Evolutionary conservation across 371 early-diverging fungal species (phyloP), one percentile per base, ranked within the genome.

Genomic region (Mucor indicus): DNA sequence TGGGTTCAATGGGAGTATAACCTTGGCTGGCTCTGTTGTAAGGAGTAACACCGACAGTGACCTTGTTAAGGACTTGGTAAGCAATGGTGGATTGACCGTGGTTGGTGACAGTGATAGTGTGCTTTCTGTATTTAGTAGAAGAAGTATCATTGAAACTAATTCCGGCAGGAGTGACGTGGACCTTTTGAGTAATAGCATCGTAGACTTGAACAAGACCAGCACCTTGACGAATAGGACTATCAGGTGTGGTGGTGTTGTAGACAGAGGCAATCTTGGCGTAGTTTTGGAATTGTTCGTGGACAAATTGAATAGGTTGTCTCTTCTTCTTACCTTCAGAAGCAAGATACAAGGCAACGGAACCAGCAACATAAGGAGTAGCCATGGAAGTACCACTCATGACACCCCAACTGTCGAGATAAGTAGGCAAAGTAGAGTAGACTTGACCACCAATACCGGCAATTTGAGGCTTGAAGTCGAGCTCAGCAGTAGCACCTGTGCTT

Each of bases 331-430:
- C 60, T 17, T 45, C 22, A 24, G 71, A 48, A 37, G 80, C 62
- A 31, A 78, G 51, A 35, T 67, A 74, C 50, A 89, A 65, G 23
- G 89, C 89, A 38, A 78, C 72, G 25, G 75, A 62, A 32, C 89
- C 89, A 32, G 87, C 71, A 31, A 81, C 67, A 45, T 88, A 89
- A 7, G 89, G 88, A 38, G 89, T 69, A 17, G 89, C 83, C 75
- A 70, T 73, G 21, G 70, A 72, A 9, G 77, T 80, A 51, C 89
- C 89, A 16, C 78, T 76, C 40, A 75, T 52, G 13, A 76, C 70
- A 10, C 75, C 78, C 51, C 85, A 88, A 20, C 52, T 47, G 33
- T 57, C 57, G 16, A 64, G 59, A 21, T 62, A 64, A 27, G 44
- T 42, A 37, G 69, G 69, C 56, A 81, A 24, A 41, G 88, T 83